Evolutionary conservation across 345 rosid genomes (phyloP).

Genomic region (Atalantia buxifolia): DNA sequence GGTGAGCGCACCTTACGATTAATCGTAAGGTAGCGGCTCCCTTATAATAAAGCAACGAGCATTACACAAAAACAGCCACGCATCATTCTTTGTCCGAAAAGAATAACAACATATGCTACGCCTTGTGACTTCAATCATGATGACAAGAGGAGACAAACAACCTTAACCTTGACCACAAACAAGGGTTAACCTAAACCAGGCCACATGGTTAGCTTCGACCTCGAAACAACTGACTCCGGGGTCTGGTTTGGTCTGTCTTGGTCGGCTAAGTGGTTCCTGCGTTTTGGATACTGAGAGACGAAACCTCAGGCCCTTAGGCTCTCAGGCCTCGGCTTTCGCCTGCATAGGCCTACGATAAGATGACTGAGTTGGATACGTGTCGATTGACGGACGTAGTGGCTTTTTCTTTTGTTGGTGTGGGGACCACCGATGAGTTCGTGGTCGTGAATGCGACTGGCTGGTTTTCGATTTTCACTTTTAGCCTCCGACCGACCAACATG

Average conservation of each 20-base stretch:
- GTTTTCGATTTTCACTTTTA: background rate
- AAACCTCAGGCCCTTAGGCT: conserved; percentile 2
- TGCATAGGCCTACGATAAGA: background rate
- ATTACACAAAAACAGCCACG: background rate
- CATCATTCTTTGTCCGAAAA: background rate
- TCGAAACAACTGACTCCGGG: background rate
- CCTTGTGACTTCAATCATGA: background rate
- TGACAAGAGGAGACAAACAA: background rate
- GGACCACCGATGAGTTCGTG: background rate
- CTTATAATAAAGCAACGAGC: background rate
- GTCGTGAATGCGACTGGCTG: background rate
- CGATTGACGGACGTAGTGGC: too few relatives aligned
- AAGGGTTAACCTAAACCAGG: background rate
- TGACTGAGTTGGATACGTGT: background rate
- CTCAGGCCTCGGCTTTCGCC: background rate
- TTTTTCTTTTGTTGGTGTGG: background rate
- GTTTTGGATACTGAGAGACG: conserved; percentile 28
- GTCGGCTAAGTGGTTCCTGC: conserved; percentile 12
- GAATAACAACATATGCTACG: too few relatives aligned
- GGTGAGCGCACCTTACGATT: too few relatives aligned
- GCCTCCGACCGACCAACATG: conserved; percentile 37
- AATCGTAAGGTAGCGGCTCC: too few relatives aligned
- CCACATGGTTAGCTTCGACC: background rate
- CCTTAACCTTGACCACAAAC: background rate
- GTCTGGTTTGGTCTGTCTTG: background rate